phyloP scores from a whole-genome alignment of 179 eudicot genomes.

The Corrigiola litoralis region DNA sequence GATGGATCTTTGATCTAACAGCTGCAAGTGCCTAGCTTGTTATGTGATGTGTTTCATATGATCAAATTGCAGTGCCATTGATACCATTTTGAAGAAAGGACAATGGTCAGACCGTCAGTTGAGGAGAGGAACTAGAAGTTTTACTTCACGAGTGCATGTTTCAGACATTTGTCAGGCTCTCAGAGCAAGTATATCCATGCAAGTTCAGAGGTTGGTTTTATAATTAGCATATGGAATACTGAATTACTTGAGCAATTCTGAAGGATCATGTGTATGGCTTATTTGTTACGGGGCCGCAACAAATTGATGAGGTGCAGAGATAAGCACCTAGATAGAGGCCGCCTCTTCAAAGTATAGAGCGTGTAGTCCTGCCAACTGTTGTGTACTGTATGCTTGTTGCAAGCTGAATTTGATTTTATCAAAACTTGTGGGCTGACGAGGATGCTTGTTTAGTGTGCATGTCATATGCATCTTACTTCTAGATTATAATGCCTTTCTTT shows the following conservation, averaged over 20 bases:
- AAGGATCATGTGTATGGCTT: background rate
- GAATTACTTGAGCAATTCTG: background rate
- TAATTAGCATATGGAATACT: background rate
- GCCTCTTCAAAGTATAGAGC: background rate
- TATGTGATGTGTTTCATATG: background rate
- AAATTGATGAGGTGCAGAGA: background rate
- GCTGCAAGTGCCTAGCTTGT: background rate
- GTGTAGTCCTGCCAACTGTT: background rate
- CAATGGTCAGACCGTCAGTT: conserved; percentile 53
- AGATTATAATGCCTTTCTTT: background rate
- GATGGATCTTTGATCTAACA: background rate
- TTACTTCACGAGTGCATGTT: conserved; percentile 83
- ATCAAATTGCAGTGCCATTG: conserved; percentile 83
- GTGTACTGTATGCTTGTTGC: background rate
- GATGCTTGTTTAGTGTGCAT: too few relatives aligned
- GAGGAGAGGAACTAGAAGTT: conserved; percentile 49
- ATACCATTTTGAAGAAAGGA: conserved; percentile 59
- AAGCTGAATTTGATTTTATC: too few relatives aligned
- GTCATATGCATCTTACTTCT: too few relatives aligned
- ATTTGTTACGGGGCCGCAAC: too few relatives aligned
- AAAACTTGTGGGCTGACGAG: too few relatives aligned
- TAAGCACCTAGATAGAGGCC: background rate
- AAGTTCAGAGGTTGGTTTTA: conserved; percentile 42
- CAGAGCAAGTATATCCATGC: conserved; percentile 47
- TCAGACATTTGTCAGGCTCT: conserved; percentile 86